phyloP scores from a whole-genome alignment of 768 basidiomycete genomes.

The Lactifluus volemus region DNA sequence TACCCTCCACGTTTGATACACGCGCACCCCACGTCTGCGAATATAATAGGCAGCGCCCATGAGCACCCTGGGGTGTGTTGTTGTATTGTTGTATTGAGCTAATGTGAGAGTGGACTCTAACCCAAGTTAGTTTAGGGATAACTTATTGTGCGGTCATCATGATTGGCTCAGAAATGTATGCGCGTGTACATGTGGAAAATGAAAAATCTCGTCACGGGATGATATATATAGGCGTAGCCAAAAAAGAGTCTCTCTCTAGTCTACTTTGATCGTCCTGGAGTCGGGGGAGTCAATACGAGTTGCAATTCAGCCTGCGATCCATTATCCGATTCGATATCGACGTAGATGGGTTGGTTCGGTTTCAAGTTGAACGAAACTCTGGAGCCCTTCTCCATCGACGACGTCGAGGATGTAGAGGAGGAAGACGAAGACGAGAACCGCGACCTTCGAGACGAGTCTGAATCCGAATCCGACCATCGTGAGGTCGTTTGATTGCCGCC shows the following conservation, averaged over 20 bases:
- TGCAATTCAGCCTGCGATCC: conserved; percentile 8
- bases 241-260: background rate
- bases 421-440: too few relatives aligned
- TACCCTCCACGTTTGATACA: background rate
- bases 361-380: conserved; percentile 7
- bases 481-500: background rate
- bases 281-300: conserved; percentile 16
- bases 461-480: background rate
- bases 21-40: background rate
- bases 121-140: background rate
- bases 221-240: too few relatives aligned
- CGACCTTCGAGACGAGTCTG: background rate
- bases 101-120: background rate
- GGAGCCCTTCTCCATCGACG: background rate
- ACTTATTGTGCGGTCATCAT: background rate
- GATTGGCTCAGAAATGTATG: background rate
- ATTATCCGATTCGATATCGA: conserved; percentile 9
- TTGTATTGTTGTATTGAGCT: background rate
- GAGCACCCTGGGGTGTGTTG: background rate
- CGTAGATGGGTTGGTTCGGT: conserved; percentile 16
- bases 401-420: too few relatives aligned
- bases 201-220: background rate
- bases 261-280: background rate
- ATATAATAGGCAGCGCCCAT: background rate
- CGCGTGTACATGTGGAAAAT: background rate